Base-by-base conservation (phyloP, 2,329 filamentous ascomycete species). In the Fusarium bactridioides region DNA sequence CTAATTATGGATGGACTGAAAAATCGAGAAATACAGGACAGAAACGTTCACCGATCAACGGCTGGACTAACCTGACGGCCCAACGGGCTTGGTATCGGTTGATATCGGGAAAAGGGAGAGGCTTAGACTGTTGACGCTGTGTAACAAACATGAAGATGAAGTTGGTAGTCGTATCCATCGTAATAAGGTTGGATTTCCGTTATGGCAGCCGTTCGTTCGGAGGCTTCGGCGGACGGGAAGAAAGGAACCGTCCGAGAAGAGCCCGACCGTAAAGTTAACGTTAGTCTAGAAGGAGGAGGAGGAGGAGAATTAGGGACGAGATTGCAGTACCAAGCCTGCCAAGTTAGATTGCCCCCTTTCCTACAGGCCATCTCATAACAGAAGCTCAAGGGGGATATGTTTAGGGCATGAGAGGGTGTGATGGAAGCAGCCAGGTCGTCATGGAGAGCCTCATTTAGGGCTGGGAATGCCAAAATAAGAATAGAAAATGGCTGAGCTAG, bases 221-320 rank as follows among this genome's bases (percentile, higher is more conserved):
- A 61, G 63, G 68, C 53, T 62, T 64, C 64, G 70, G 57, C 60
- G 61, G 63, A 62, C 70, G 70, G 72, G 73, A 75, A 63, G 70
- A 58, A 48, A 58, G 61, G 37, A 63, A 55, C 59, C 53, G 68
- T 54, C 64, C 74, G 74, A 75, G 63, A 64, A 76, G 71, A 44
- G 67, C 57, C 74, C 74, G 68, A 70, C 45, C 44, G 19, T 40
- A 67, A 43, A 55, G 51, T 55, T 23, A n/a, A 50, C 50, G 45
- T 40, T 50, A 50, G 44, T 37, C 45, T 31, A 41, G 33, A 54
- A 41, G 23, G 35, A 51, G 38, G 45, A 54, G 31, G 38, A 54
- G 48, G 54, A n/a, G n/a, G n/a, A 43, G 47, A 5, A n/a, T 19
- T 47, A 43, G 33, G 27, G 27, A 47, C 29, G 27, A 43, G 23